Conservation (phyloP, 2,329 filamentous ascomycete genomes). For the Trichoderma polysporum region DNA sequence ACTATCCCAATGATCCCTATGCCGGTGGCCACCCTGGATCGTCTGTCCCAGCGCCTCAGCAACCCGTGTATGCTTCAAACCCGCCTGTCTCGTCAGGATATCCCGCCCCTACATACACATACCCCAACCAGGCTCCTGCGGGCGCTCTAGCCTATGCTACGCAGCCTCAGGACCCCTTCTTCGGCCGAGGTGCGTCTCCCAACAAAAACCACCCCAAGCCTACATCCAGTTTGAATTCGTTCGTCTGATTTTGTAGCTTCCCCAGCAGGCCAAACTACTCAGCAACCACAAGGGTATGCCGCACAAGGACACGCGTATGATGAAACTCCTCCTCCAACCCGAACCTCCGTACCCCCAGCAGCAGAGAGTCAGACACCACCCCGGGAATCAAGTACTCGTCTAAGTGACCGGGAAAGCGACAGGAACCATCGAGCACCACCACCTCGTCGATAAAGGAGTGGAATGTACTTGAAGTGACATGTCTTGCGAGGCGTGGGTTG, state of each 20-base stretch:
- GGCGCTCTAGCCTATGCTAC: constrained; percentile 35
- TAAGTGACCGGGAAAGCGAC: constrained; percentile 44
- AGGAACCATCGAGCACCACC: constrained; percentile 42
- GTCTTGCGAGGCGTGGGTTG: constrained; percentile 31
- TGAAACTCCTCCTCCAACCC: constrained; percentile 40
- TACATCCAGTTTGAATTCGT: constrained; percentile 22
- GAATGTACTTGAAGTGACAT: constrained; percentile 10
- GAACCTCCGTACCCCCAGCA: constrained; percentile 39
- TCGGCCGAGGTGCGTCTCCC: constrained; percentile 61
- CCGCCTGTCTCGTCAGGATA: constrained; percentile 35
- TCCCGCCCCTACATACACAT: constrained; percentile 35
- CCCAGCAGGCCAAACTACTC: constrained; percentile 46
- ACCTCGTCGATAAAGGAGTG: constrained; percentile 36
- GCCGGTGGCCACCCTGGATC: constrained; percentile 31
- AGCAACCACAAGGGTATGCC: constrained; percentile 40
- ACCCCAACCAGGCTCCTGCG: constrained; percentile 39
- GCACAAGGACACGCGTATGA: constrained; percentile 54
- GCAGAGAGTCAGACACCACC: constrained; percentile 41
- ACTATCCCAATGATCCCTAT: constrained; percentile 34
- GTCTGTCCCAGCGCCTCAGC: constrained; percentile 33
- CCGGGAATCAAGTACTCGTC: constrained; percentile 39
- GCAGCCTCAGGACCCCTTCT: constrained; percentile 54
- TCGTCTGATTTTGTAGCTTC: constrained; percentile 53
- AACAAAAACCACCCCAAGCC: constrained; percentile 25
- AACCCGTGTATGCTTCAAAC: constrained; percentile 36